Evolutionary conservation across 495 filamentous ascomycete species (phyloP).

Genomic region (Hyaloscypha finlandica): DNA sequence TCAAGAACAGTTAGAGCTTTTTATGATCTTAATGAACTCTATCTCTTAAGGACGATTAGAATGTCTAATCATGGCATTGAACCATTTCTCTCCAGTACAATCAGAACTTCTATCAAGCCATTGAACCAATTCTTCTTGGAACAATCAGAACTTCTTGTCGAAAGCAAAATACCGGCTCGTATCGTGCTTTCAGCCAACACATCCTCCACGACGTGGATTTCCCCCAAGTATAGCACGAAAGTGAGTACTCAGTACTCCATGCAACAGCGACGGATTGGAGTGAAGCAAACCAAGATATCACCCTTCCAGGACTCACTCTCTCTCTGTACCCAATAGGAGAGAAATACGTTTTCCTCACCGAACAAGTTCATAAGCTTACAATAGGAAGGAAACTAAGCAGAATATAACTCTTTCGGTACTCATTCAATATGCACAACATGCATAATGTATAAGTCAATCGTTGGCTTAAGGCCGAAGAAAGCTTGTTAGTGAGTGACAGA

Average conservation of each 20-base stretch:
- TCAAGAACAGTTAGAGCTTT: neutral
- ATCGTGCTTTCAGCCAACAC: too few relatives aligned
- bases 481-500: neutral
- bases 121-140: too few relatives aligned
- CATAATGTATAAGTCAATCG: neutral
- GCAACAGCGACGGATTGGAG: neutral
- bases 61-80: too few relatives aligned
- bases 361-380: neutral
- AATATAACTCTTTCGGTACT: neutral
- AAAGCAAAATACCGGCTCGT: too few relatives aligned
- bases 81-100: too few relatives aligned
- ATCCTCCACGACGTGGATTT: too few relatives aligned
- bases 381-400: neutral
- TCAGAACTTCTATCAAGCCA: too few relatives aligned
- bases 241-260: neutral
- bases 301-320: neutral
- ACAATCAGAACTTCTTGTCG: too few relatives aligned
- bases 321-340: neutral
- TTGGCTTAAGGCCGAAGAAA: neutral
- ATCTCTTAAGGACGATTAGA: too few relatives aligned
- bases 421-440: neutral
- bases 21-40: too few relatives aligned
- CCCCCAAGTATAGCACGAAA: too few relatives aligned
- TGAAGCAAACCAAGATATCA: neutral
- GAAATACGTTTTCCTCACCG: neutral